Conservation (phyloP, 352 stramenopile species). For the Globisporangium nodosum region DNA sequence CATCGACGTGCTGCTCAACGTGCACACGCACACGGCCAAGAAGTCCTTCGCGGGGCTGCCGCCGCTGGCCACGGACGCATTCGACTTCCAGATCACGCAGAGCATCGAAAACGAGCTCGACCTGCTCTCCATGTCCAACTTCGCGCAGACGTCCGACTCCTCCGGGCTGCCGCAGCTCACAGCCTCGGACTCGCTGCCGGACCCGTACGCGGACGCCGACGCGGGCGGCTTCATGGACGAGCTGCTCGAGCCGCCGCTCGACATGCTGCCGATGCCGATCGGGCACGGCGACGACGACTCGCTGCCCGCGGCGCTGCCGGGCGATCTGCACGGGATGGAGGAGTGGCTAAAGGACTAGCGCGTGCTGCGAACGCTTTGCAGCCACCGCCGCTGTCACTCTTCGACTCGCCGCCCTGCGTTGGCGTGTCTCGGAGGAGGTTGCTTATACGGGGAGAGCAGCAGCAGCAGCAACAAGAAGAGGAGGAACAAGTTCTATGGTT, state of each 20-base stretch:
- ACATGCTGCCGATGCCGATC: slow-evolving; percentile 64
- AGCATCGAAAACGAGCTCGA: slow-evolving; percentile 79
- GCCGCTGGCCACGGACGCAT: slow-evolving; percentile 50
- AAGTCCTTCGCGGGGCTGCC: slow-evolving; percentile 56
- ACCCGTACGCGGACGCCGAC: slow-evolving; percentile 4
- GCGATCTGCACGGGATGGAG: slow-evolving; percentile 74
- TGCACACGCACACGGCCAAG: slow-evolving; percentile 58
- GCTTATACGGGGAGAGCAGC: no score
- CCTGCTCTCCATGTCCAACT: slow-evolving; percentile 67
- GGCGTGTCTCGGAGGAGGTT: no score
- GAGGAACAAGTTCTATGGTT: not conserved
- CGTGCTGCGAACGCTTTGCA: no score
- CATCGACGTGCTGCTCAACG: slow-evolving; percentile 62
- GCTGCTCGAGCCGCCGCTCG: slow-evolving; percentile 46
- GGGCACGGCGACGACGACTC: slow-evolving; percentile 39
- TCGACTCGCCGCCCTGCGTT: no score
- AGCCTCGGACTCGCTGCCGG: slow-evolving; percentile 1
- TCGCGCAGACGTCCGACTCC: slow-evolving; percentile 18
- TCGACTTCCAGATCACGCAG: slow-evolving; percentile 75
- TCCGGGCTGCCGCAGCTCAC: slow-evolving; percentile 13
- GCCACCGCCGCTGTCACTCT: not conserved
- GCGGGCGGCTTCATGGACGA: slow-evolving; percentile 36
- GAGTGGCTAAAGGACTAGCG: slow-evolving; percentile 73
- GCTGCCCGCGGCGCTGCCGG: slow-evolving; percentile 45
- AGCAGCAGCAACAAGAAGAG: no score